phyloP scores from a whole-genome alignment of 805 yeast species.

The Cyberlindnera xylosilytica region DNA sequence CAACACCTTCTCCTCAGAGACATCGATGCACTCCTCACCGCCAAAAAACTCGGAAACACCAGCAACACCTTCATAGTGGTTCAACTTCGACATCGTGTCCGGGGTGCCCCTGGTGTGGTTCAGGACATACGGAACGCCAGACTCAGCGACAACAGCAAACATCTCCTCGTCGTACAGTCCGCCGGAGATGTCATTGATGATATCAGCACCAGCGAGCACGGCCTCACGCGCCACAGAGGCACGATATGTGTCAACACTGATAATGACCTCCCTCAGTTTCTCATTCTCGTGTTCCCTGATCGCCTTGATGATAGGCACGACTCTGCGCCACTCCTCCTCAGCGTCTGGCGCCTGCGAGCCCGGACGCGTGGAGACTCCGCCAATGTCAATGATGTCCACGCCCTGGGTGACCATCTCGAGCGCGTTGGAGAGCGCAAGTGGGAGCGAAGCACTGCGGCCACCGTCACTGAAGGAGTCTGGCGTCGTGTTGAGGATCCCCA shows the following conservation, averaged over 20 bases:
- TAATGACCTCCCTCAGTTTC: constrained; percentile 39
- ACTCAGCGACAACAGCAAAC: constrained; percentile 63
- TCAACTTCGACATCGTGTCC: constrained; percentile 60
- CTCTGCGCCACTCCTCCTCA: constrained; percentile 68
- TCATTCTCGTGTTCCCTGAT: constrained; percentile 45
- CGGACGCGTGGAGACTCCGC: constrained; percentile 94
- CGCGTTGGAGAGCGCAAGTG: constrained; percentile 44
- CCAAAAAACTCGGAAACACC: constrained; percentile 36
- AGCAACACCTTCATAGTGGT: constrained; percentile 45
- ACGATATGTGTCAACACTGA: constrained; percentile 90
- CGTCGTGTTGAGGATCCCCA: constrained; percentile 88
- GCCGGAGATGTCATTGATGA: constrained; percentile 86
- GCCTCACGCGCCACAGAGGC: constrained; percentile 69
- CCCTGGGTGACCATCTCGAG: constrained; percentile 50
- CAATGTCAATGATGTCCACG: constrained; percentile 82
- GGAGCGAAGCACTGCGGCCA: constrained; percentile 42
- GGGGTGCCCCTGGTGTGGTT: constrained; percentile 87
- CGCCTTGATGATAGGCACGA: constrained; percentile 64
- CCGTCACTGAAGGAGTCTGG: constrained; percentile 98
- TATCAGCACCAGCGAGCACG: constrained; percentile 77
- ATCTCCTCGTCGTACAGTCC: constrained; percentile 69
- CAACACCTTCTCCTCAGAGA: constrained; percentile 33
- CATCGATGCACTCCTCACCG: constrained; percentile 22
- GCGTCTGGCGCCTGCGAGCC: constrained; percentile 60
- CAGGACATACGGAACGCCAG: constrained; percentile 73